These are phyloP conservation scores for Fraxinus floribunda DNA, from an alignment of 305 asterid genomes.

Conservation along the genomic window DNA sequence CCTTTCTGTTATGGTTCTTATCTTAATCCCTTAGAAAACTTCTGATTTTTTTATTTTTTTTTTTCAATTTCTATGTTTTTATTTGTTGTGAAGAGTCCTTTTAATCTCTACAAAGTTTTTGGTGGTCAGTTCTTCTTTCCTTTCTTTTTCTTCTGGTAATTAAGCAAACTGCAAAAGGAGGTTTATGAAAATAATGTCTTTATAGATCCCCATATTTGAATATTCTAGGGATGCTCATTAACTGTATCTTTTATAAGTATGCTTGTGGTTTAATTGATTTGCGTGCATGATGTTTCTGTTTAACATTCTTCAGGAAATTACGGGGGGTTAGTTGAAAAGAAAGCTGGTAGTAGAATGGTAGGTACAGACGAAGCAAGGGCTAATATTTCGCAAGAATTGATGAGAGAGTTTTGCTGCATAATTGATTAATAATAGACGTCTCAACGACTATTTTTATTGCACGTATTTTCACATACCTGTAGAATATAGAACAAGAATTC, in stretches of 20 bases:
- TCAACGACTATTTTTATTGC: constrained; percentile 6
- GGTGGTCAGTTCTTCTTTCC: not conserved
- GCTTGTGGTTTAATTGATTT: not conserved
- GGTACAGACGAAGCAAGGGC: not conserved
- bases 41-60: not conserved
- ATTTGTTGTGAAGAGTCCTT: not conserved
- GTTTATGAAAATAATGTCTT: not conserved
- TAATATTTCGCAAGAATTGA: not conserved
- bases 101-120: not conserved
- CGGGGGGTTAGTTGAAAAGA: not conserved
- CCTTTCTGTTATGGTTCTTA: not conserved
- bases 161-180: not conserved
- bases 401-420: not conserved
- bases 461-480: not conserved
- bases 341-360: constrained; percentile 21
- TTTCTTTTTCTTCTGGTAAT: not conserved
- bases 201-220: not conserved
- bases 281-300: not conserved
- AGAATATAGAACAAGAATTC: not conserved
- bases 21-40: not conserved
- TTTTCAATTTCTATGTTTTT: not conserved
- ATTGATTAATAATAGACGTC: constrained; percentile 5
- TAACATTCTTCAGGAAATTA: not conserved
- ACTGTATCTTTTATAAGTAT: not conserved
- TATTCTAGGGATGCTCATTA: not conserved